Evolutionary conservation across 257 asterid genomes (phyloP).

Genomic region (Thymus mandschuricus): DNA sequence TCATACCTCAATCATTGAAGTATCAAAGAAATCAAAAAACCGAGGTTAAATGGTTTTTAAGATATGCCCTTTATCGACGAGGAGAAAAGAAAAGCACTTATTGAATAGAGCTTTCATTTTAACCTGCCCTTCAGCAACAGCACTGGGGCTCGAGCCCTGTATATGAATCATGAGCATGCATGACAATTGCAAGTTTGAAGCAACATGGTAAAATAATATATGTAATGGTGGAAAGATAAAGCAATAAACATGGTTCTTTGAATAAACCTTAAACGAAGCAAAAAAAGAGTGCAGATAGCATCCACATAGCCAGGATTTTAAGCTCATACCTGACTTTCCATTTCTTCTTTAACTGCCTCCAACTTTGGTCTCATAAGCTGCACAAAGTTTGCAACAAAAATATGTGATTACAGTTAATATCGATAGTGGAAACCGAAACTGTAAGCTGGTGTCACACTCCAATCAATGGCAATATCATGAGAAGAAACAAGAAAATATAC

Average conservation of each 20-base stretch:
- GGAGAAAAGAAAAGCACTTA: conserved; percentile 59
- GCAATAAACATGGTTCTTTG: conserved; percentile 17
- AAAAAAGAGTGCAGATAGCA: neutral
- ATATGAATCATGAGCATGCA: conserved; percentile 24
- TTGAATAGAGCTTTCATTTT: conserved; percentile 60
- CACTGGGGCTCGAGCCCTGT: conserved; percentile 78
- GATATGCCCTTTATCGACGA: conserved; percentile 23
- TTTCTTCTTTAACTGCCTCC: conserved; percentile 80
- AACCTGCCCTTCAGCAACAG: conserved; percentile 82
- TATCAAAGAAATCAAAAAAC: conserved; percentile 1
- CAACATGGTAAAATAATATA: conserved; percentile 9
- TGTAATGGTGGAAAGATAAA: conserved; percentile 20
- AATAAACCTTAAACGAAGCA: conserved; percentile 16
- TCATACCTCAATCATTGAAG: neutral
- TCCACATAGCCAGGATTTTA: conserved; percentile 11
- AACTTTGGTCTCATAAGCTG: conserved; percentile 78
- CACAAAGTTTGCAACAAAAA: conserved; percentile 39
- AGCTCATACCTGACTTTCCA: conserved; percentile 64
- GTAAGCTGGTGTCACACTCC: conserved; percentile 1
- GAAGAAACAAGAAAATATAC: conserved; percentile 7
- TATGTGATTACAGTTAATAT: conserved; percentile 21
- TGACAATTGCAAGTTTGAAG: conserved; percentile 21
- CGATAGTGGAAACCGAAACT: conserved; percentile 16
- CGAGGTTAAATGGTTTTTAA: neutral
- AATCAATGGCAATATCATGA: conserved; percentile 14